Evolutionary conservation across 2,329 filamentous ascomycete genomes (phyloP).

Genomic region (Stemphylium beticola): DNA sequence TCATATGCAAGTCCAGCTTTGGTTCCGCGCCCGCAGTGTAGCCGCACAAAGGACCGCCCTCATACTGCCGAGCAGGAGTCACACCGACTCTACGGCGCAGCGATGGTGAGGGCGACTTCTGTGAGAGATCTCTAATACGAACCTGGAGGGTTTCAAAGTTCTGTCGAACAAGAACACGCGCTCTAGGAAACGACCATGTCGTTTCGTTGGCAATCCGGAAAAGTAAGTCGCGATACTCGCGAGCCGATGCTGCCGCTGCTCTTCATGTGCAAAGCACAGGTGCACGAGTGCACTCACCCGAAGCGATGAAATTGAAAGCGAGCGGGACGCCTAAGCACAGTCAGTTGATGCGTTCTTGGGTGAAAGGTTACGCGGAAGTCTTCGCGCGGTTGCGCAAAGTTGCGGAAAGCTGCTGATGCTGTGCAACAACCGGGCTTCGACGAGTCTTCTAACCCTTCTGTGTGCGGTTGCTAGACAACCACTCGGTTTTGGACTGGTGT

Average conservation of each 20-base stretch:
- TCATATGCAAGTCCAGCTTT: conserved; percentile 13
- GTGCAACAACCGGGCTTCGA: conserved; percentile 10
- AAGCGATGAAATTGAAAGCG: conserved; percentile 88
- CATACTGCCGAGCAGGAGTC: conserved; percentile 6
- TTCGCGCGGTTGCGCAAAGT: conserved; percentile 7
- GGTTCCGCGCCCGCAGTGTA: conserved; percentile 87
- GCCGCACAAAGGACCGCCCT: conserved; percentile 51
- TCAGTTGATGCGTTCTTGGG: conserved; percentile 21
- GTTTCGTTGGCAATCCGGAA: conserved; percentile 1
- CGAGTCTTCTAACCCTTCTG: conserved; percentile 69
- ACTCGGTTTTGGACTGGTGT: conserved; percentile 71
- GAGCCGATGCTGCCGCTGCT: conserved; percentile 68
- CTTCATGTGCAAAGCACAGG: conserved; percentile 49
- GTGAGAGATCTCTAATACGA: conserved; percentile 51
- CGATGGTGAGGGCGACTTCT: conserved; percentile 25
- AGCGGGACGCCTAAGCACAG: conserved; percentile 70
- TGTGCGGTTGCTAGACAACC: conserved; percentile 77
- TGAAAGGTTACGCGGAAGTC: not conserved
- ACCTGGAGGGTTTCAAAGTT: conserved; percentile 37
- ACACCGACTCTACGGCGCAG: not conserved
- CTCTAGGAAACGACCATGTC: conserved; percentile 10
- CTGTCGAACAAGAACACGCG: conserved; percentile 23
- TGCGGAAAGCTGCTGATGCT: conserved; percentile 2
- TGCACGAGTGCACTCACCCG: conserved; percentile 73
- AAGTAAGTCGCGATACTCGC: conserved; percentile 14